Percentiles rank a stretch among this genome's conserved stretches.
Evolutionary conservation across 768 basidiomycete genomes (phyloP).

Genomic region (Tephrocybe sp.): DNA sequence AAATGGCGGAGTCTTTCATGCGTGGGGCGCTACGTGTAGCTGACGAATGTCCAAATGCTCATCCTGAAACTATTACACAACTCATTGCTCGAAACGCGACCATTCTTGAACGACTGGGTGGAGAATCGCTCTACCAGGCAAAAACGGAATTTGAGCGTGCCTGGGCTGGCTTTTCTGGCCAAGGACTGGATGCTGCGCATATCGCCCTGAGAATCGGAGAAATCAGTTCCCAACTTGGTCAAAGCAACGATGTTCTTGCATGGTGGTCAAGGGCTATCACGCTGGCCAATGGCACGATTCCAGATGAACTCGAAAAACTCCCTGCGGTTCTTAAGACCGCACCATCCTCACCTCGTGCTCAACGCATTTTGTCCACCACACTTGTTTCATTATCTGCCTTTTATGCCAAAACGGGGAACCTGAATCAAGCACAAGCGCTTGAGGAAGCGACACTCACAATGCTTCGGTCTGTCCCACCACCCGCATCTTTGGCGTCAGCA

Average conservation of each 20-base stretch:
- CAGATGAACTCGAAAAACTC: constrained; percentile 18
- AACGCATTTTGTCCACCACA: constrained; percentile 59
- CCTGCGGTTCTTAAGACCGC: constrained; percentile 32
- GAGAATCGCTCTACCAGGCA: constrained; percentile 51
- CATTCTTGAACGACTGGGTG: constrained; percentile 63
- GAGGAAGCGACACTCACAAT: constrained; percentile 57
- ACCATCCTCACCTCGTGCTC: constrained; percentile 61
- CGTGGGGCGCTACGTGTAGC: constrained; percentile 47
- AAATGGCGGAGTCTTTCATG: constrained; percentile 54
- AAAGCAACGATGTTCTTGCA: constrained; percentile 49
- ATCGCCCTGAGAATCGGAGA: constrained; percentile 70
- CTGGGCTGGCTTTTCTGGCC: constrained; percentile 45
- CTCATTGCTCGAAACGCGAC: constrained; percentile 57
- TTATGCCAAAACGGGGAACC: constrained; percentile 59
- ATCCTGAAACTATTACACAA: constrained; percentile 50
- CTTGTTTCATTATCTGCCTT: constrained; percentile 73
- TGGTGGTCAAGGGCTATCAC: constrained; percentile 71
- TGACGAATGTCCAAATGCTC: constrained; percentile 36
- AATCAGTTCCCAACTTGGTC: constrained; percentile 55
- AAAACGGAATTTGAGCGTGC: constrained; percentile 56
- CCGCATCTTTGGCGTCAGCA: constrained; percentile 39
- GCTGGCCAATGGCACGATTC: constrained; percentile 36
- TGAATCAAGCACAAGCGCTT: constrained; percentile 52
- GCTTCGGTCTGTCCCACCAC: constrained; percentile 52
- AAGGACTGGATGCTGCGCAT: constrained; percentile 47